A percentile compares a stretch with the other conserved stretches of the same genome.
These are phyloP conservation scores for Panicum miliaceum DNA, from an alignment of 176 grass and related monocot genomes.

Conservation along the genomic window DNA sequence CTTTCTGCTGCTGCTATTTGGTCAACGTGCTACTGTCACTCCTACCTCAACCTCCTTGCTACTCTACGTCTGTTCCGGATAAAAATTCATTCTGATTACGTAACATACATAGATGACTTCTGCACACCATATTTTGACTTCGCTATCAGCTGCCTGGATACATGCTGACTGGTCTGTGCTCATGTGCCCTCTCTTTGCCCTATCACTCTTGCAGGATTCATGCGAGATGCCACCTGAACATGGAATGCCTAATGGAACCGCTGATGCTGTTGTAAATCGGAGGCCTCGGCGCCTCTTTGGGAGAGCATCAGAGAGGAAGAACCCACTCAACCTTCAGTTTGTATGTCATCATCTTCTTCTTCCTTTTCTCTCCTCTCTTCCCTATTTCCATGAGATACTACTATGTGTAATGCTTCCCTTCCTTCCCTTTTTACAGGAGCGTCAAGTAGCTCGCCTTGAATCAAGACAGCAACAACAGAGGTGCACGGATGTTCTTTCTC, in stretches of 20 bases:
- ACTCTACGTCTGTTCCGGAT: not conserved
- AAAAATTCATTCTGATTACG: not conserved
- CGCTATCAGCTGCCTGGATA: not conserved
- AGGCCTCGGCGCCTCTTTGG: constrained; percentile 45
- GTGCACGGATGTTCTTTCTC: constrained; percentile 16
- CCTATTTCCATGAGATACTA: not conserved
- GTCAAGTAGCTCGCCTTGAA: constrained; percentile 49
- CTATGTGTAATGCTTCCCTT: constrained; percentile 16
- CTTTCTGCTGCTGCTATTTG: not conserved
- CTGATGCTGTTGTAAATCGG: constrained; percentile 39
- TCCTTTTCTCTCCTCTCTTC: not conserved
- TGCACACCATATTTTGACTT: not conserved
- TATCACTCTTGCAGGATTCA: constrained; percentile 44
- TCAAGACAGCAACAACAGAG: constrained; percentile 55
- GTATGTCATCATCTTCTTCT: constrained; percentile 34
- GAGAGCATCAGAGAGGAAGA: constrained; percentile 54
- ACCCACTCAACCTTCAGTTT: constrained; percentile 49
- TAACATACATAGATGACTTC: not conserved
- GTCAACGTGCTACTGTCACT: constrained; percentile 37
- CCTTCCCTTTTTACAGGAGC: constrained; percentile 49
- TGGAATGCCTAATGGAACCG: constrained; percentile 23
- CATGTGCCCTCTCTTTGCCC: not conserved
- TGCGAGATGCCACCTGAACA: constrained; percentile 48
- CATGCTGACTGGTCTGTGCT: not conserved
- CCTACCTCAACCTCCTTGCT: not conserved